phyloP scores from a whole-genome alignment of 1,284 basidiomycete species.

The Vanrija sp. region DNA sequence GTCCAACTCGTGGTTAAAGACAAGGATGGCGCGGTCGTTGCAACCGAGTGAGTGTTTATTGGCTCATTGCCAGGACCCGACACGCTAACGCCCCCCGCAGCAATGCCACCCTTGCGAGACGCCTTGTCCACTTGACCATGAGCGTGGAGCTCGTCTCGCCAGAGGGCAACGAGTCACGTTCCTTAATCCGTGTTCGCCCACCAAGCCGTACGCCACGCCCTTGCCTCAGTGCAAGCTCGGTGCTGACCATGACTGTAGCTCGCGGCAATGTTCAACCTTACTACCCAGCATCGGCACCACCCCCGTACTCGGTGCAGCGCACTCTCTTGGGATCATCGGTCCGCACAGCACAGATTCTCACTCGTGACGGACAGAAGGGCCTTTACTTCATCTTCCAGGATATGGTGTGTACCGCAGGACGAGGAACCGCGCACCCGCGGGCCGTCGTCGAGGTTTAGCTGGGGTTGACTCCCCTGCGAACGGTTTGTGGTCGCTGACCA shows the following conservation, averaged over 20 bases:
- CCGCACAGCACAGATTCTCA: constrained; percentile 14
- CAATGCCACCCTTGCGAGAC: constrained; percentile 14
- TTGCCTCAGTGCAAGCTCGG: background rate
- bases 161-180: constrained; percentile 9
- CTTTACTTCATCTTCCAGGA: constrained; percentile 21
- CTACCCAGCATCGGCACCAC: constrained; percentile 17
- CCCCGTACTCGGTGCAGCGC: constrained; percentile 17
- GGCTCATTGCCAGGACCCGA: background rate
- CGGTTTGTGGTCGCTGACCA: background rate
- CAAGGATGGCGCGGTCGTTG: constrained; percentile 10
- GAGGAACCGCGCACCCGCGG: too few relatives aligned
- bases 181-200: constrained; percentile 17
- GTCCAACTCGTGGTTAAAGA: constrained; percentile 16
- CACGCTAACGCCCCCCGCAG: background rate
- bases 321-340: constrained; percentile 16
- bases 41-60: constrained; percentile 12
- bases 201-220: constrained; percentile 14
- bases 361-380: constrained; percentile 13
- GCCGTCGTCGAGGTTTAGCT: too few relatives aligned
- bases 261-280: constrained; percentile 18
- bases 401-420: constrained; percentile 9
- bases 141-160: constrained; percentile 17
- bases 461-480: background rate
- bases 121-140: constrained; percentile 19
- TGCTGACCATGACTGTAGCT: constrained; percentile 2